These are phyloP conservation scores for Akanthomyces uredinophilus DNA, from an alignment of 2,329 filamentous ascomycete species.

Conservation along the genomic window DNA sequence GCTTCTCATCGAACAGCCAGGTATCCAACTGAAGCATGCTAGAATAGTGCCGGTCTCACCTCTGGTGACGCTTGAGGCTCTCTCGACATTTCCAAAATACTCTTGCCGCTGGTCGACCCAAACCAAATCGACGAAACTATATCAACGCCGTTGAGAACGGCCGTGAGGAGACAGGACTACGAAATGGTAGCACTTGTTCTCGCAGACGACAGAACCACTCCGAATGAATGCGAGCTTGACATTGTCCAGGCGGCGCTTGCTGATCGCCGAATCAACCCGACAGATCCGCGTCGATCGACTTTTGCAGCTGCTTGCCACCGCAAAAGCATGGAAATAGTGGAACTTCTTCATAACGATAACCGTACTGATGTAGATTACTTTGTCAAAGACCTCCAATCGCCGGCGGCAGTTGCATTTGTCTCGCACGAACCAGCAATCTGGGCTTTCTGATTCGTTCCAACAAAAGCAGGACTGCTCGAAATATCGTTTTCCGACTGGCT, in stretches of 20 bases:
- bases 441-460: not conserved
- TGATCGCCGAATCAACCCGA: no score
- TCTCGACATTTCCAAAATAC: not conserved
- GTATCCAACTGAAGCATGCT: not conserved
- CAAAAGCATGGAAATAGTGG: not conserved
- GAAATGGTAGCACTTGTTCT: not conserved
- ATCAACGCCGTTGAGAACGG: not conserved
- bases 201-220: not conserved
- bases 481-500: not conserved
- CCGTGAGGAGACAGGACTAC: not conserved
- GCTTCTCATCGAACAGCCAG: not conserved
- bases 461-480: not conserved
- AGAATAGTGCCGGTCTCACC: no score
- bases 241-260: not conserved
- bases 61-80: no score
- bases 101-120: not conserved
- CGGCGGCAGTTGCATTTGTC: not conserved
- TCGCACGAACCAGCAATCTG: not conserved
- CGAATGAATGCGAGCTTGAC: not conserved
- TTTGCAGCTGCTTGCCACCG: not conserved
- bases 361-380: not conserved
- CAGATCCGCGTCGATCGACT: not conserved
- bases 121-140: not conserved
- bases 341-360: not conserved
- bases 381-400: not conserved